Conservation (phyloP, 805 yeast genomes). For the Ogataea pilisensis region DNA sequence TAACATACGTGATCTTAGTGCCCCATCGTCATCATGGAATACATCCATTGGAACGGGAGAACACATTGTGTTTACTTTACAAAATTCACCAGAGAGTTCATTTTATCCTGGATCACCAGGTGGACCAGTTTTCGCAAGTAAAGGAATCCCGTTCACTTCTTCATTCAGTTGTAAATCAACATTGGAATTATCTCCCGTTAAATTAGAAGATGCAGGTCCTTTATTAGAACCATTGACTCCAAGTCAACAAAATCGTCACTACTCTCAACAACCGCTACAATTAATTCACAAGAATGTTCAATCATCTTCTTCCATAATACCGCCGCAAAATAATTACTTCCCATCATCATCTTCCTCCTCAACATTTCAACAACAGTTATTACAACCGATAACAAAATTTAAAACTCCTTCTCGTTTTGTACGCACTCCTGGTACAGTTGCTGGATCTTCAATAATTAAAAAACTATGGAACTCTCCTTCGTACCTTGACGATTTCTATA, state of each 20-base stretch:
- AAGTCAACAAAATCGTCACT: conserved; percentile 19
- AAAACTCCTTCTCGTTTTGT: conserved; percentile 25
- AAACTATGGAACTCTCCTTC: conserved; percentile 65
- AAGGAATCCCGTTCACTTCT: conserved; percentile 50
- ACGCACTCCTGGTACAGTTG: conserved; percentile 18
- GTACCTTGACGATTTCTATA: conserved; percentile 62
- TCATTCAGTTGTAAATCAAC: conserved; percentile 64
- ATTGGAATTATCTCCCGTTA: conserved; percentile 58
- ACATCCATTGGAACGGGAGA: conserved; percentile 38
- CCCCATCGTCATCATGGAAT: conserved; percentile 38
- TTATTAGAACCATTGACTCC: conserved; percentile 64
- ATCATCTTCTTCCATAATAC: conserved; percentile 1
- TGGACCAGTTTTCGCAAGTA: conserved; percentile 27
- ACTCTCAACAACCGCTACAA: conserved; percentile 10
- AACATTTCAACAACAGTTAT: conserved; percentile 13
- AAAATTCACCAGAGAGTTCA: conserved; percentile 35
- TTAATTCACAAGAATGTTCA: conserved; percentile 11
- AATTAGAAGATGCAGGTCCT: conserved; percentile 59
- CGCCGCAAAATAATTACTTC: not conserved
- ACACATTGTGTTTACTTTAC: conserved; percentile 26
- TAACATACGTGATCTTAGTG: conserved; percentile 34
- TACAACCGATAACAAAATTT: conserved; percentile 16
- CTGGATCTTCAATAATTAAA: conserved; percentile 36
- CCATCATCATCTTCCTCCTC: conserved; percentile 1
- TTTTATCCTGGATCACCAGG: conserved; percentile 22